Evolutionary conservation across 2,329 filamentous ascomycete genomes (phyloP), one percentile per base, ranked within the genome.

Genomic region (Lachnellula subtilissima): DNA sequence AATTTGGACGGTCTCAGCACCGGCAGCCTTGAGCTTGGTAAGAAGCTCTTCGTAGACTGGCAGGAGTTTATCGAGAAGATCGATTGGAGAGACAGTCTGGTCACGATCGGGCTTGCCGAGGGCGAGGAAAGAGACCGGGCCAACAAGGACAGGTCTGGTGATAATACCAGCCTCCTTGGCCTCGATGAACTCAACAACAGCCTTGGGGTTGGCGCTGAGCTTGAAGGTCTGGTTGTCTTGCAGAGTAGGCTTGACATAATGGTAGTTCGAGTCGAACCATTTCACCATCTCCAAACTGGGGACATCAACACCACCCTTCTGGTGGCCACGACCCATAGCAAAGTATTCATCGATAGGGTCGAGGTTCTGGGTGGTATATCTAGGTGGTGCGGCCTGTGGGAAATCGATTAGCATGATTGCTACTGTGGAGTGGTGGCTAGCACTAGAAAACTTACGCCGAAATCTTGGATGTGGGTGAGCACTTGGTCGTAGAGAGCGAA

Each of bases 261-360:
- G 94, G 87, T 99, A 99, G 88, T 99, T 99, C 65, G 91, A 96
- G 84, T 99, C 94, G 74, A 99, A 99, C 94, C 94, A 99, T 84
- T 99, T 99, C 71, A 99, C 94, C 94, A 99, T 99, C 84, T 99
- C 94, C 77, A 96, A 81, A 72, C 83, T 84, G 68, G 93, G 91
- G 65, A 97, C 94, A 76, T 99, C 94, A 69, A 97, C 83, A 75
- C 89, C 85, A 72, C 86, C 85, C 86, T 91, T 95, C 80, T 99
- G 94, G 80, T 95, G 92, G 73, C 94, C 94, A 87, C 94, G 90
- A 72, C 94, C 94, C 91, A 99, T 96, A 77, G 94, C 94, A 73
- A 99, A 99, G 87, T 97, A 97, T 80, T 96, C 87, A 79, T 99
- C 94, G 74, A 99, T 80, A 65, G 84, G 77, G 76, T 93, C 80